These are phyloP conservation scores for Dioscorea alata DNA, from an alignment of 106 monocot species.

Conservation along the genomic window DNA sequence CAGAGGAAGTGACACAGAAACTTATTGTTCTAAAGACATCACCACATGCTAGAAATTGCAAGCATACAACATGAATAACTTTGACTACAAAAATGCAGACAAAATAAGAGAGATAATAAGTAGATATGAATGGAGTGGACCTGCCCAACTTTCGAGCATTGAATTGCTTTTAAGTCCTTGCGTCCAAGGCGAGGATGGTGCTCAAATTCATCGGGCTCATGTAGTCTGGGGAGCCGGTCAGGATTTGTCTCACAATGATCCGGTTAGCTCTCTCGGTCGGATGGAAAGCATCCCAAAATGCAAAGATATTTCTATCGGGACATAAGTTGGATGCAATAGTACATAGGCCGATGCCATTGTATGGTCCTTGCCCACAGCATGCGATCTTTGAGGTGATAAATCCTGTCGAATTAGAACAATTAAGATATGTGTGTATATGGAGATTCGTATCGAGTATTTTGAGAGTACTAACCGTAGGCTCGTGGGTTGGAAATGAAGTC, in stretches of 20 bases:
- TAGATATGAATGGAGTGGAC: no score
- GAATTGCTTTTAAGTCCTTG: slow-evolving; percentile 1
- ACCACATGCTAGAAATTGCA: no score
- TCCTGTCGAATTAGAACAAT: slow-evolving; percentile 26
- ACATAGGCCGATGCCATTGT: slow-evolving; percentile 85
- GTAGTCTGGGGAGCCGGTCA: slow-evolving; percentile 41
- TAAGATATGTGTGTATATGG: neutral
- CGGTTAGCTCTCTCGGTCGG: slow-evolving; percentile 80
- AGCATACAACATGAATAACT: no score
- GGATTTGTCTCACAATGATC: slow-evolving; percentile 60
- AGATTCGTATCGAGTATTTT: neutral
- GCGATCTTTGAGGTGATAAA: slow-evolving; percentile 73
- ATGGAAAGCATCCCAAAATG: slow-evolving; percentile 89
- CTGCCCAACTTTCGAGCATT: no score
- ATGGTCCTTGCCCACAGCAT: slow-evolving; percentile 88
- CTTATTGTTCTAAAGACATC: no score
- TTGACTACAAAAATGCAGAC: no score
- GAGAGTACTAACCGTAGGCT: slow-evolving; percentile 31
- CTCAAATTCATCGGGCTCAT: slow-evolving; percentile 87
- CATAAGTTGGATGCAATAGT: slow-evolving; percentile 64
- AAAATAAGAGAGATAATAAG: no score
- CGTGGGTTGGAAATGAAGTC: slow-evolving; percentile 54
- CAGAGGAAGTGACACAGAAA: no score
- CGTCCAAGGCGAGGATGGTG: slow-evolving; percentile 60
- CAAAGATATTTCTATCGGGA: slow-evolving; percentile 45